Evolutionary conservation across 2,329 filamentous ascomycete genomes (phyloP).

Genomic region (Penicillium italicum): DNA sequence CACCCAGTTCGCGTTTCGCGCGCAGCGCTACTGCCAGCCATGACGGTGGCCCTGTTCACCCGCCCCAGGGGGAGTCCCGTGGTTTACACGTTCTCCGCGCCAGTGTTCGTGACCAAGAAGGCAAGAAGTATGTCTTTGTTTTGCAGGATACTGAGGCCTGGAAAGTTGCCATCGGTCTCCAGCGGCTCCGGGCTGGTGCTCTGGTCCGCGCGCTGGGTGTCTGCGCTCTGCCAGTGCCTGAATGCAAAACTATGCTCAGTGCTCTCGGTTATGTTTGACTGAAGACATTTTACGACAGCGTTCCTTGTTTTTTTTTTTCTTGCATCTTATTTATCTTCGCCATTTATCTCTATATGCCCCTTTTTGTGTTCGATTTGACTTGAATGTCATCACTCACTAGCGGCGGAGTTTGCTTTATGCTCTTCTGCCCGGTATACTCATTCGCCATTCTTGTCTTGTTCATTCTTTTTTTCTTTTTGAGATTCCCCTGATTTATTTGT

Average conservation of each 20-base stretch:
- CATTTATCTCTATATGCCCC: not conserved
- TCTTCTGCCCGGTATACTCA: conserved; percentile 21
- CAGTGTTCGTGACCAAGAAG: conserved; percentile 56
- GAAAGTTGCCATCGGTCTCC: conserved; percentile 59
- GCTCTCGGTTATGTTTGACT: conserved; percentile 39
- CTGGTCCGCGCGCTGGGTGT: conserved; percentile 55
- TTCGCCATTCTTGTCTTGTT: conserved; percentile 15
- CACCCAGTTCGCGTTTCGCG: conserved; percentile 39
- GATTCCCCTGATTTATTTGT: conserved; percentile 19
- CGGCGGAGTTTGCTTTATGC: conserved; percentile 26
- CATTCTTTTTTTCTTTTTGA: conserved; percentile 12
- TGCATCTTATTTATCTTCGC: conserved; percentile 1
- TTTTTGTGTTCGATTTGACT: conserved; percentile 3
- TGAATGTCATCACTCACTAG: conserved; percentile 21
- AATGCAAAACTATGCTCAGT: conserved; percentile 40
- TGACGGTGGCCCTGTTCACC: conserved; percentile 26
- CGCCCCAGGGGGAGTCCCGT: conserved; percentile 38
- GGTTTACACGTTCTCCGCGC: conserved; percentile 57
- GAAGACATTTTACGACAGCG: not conserved
- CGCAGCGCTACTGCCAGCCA: conserved; percentile 25
- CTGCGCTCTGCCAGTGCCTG: conserved; percentile 49
- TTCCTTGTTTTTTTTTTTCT: conserved; percentile 1
- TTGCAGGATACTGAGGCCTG: conserved; percentile 58
- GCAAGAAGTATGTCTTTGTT: conserved; percentile 60
- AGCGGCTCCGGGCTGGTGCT: conserved; percentile 54